Conservation (phyloP, 371 early-diverging fungal genomes). For the Nematocida parisii region DNA sequence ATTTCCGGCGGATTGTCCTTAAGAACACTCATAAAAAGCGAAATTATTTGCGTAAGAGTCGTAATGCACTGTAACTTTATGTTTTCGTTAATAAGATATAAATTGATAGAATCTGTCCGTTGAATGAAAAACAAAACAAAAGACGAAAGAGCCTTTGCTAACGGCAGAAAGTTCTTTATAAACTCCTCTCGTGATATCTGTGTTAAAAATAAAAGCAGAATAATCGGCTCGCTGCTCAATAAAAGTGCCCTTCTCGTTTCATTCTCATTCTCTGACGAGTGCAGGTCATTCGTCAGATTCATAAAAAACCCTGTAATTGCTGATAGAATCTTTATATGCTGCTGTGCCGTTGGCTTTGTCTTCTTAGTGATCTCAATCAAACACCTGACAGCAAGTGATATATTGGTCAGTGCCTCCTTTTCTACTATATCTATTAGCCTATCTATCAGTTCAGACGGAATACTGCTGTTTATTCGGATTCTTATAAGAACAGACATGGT, state of each 20-base stretch:
- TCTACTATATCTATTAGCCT: slow-evolving; percentile 26
- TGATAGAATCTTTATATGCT: neutral
- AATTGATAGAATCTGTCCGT: neutral
- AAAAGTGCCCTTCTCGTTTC: slow-evolving; percentile 44
- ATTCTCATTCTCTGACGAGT: neutral
- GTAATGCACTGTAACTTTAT: slow-evolving; percentile 60
- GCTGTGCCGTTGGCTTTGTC: neutral
- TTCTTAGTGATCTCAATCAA: slow-evolving; percentile 50
- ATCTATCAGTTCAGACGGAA: slow-evolving; percentile 25
- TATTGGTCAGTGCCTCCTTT: slow-evolving; percentile 24
- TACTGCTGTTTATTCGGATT: neutral
- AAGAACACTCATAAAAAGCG: slow-evolving; percentile 36
- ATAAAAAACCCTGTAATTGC: slow-evolving; percentile 18
- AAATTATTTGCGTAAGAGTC: slow-evolving; percentile 55
- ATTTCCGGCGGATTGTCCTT: slow-evolving; percentile 27
- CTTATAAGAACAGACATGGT: slow-evolving; percentile 29
- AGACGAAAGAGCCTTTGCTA: slow-evolving; percentile 14
- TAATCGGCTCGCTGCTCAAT: slow-evolving; percentile 50
- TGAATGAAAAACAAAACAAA: slow-evolving; percentile 49
- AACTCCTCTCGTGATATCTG: slow-evolving; percentile 38
- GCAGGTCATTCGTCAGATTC: slow-evolving; percentile 14
- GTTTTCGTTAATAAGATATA: slow-evolving; percentile 51
- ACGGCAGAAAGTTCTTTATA: neutral
- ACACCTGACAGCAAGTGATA: slow-evolving; percentile 47
- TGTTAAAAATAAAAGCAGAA: slow-evolving; percentile 41